Evolutionary conservation across 2,329 filamentous ascomycete genomes (phyloP).

Genomic region (Chaetoscypha palmicola): DNA sequence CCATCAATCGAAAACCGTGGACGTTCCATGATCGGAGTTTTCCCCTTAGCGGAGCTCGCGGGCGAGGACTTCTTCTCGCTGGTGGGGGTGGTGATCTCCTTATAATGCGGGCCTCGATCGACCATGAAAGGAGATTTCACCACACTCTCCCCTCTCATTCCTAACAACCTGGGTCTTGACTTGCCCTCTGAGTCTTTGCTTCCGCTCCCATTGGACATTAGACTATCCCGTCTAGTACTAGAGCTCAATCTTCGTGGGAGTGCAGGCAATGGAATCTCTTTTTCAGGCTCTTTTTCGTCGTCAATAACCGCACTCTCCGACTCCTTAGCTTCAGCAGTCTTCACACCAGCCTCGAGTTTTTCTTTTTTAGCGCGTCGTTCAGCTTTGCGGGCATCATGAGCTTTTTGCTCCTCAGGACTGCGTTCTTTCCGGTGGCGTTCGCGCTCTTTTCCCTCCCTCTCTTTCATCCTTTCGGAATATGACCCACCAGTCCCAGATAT

Average conservation of each 20-base stretch:
- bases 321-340: conserved; percentile 9
- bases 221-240: conserved; percentile 17
- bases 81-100: conserved; percentile 10
- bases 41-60: conserved; percentile 7
- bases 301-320: conserved; percentile 15
- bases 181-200: conserved; percentile 16
- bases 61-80: neutral
- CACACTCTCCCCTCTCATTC: conserved; percentile 22
- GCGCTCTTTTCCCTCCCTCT: neutral
- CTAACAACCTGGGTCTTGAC: conserved; percentile 15
- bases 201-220: conserved; percentile 7
- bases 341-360: neutral
- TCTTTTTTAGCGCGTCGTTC: conserved; percentile 18
- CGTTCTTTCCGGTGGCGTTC: conserved; percentile 21
- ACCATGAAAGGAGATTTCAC: conserved; percentile 24
- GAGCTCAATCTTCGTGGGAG: conserved; percentile 15
- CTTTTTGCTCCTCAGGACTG: conserved; percentile 27
- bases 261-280: conserved; percentile 7
- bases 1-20: conserved; percentile 19
- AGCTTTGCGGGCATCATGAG: conserved; percentile 27
- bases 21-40: conserved; percentile 17
- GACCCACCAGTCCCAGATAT: conserved; percentile 19
- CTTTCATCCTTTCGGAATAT: conserved; percentile 2
- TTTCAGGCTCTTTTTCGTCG: conserved; percentile 2
- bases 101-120: conserved; percentile 20